phyloP scores from a whole-genome alignment of 805 yeast genomes.

The Candida ovalis region DNA sequence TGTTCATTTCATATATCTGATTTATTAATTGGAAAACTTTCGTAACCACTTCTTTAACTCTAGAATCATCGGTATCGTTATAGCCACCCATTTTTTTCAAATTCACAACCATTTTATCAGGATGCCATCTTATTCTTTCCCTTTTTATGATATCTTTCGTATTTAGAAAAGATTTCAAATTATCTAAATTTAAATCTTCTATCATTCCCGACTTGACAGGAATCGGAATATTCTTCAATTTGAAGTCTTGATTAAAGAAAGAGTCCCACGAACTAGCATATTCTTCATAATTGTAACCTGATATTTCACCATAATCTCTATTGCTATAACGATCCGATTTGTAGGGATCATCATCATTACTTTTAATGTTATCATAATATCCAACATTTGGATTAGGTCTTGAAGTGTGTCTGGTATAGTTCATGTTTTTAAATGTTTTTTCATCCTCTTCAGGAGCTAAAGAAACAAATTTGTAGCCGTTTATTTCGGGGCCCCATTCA shows the following conservation, averaged over 20 bases:
- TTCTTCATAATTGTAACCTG: constrained; percentile 9
- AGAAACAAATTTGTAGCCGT: constrained; percentile 43
- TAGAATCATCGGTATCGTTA: neutral
- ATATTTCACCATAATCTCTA: neutral
- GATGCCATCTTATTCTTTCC: constrained; percentile 69
- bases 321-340: neutral
- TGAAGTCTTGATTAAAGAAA: constrained; percentile 3
- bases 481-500: constrained; percentile 36
- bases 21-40: constrained; percentile 41
- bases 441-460: constrained; percentile 19
- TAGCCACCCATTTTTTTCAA: constrained; percentile 6
- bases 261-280: constrained; percentile 30
- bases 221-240: constrained; percentile 9
- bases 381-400: constrained; percentile 9
- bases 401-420: constrained; percentile 12
- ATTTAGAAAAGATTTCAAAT: constrained; percentile 16
- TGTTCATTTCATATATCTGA: constrained; percentile 30
- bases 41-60: constrained; percentile 27
- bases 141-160: constrained; percentile 28
- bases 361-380: constrained; percentile 7
- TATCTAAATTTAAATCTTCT: constrained; percentile 11
- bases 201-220: constrained; percentile 17
- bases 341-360: neutral
- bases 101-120: constrained; percentile 50
- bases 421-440: constrained; percentile 1